phyloP scores from a whole-genome alignment of 2,329 filamentous ascomycete genomes.

The Arthrobotrys pseudoclavata region DNA sequence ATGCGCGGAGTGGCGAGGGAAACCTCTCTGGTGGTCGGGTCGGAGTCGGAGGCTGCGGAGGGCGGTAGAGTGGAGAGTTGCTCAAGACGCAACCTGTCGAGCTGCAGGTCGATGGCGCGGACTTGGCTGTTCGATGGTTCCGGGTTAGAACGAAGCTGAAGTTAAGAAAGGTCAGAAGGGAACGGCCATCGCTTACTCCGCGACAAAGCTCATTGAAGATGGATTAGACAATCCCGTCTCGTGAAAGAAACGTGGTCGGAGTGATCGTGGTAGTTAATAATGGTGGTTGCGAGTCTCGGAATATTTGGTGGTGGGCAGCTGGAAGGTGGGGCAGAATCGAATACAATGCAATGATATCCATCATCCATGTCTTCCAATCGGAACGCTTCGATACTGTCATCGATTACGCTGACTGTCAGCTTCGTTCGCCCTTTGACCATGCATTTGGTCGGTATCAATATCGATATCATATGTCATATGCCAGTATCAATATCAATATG shows the following conservation, averaged over 20 bases:
- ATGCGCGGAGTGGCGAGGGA: constrained; percentile 69
- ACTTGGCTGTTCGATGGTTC: constrained; percentile 69
- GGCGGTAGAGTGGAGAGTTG: constrained; percentile 59
- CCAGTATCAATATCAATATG: background rate
- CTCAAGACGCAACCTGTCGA: constrained; percentile 74
- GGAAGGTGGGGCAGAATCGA: constrained; percentile 9
- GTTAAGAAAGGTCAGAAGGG: background rate
- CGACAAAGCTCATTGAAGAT: constrained; percentile 59
- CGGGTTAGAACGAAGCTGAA: background rate
- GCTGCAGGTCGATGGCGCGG: constrained; percentile 75
- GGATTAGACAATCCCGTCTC: background rate
- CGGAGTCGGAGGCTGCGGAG: constrained; percentile 63
- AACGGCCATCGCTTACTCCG: constrained; percentile 53
- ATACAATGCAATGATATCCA: background rate
- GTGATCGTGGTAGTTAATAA: background rate
- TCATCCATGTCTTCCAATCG: constrained; percentile 10
- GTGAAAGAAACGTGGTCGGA: background rate
- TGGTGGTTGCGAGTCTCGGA: constrained; percentile 13
- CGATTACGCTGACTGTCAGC: constrained; percentile 12
- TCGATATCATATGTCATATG: background rate
- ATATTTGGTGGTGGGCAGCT: background rate
- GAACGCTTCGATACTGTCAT: constrained; percentile 7
- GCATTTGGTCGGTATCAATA: background rate
- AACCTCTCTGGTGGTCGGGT: constrained; percentile 63
- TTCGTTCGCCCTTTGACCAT: constrained; percentile 4